Evolutionary conservation across 306 rosid genomes (phyloP), one percentile per base, ranked within the genome.

Genomic region (Trifolium fragiferum): DNA sequence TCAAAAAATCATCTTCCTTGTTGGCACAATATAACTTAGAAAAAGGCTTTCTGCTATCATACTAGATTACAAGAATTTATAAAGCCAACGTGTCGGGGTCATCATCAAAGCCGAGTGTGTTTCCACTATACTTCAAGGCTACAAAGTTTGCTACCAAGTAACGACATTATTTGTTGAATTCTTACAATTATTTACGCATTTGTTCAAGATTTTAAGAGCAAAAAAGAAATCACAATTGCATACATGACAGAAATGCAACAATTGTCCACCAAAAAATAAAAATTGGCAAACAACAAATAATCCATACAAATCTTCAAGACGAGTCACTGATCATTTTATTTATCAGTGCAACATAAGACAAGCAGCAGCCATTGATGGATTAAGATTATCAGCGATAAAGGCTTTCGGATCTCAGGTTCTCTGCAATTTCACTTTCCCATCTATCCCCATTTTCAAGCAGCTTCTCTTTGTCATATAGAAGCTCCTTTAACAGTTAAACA

Each of bases 381-480:
- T 2, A 2, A 51, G 72, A 72, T 50, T 23, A 73, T 94, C 90
- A 94, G 69, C 99, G 98, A 75, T 94, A 94, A 38, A 94, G 96
- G 83, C 98, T 94, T 78, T 94, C 99, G 11, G 98, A 92, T 86
- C 90, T 88, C 80, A 94, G 96, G 84, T 94, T 94, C 88, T 94
- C 99, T 1, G 99, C 92, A 58, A 94, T 94, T 87, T 94, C 99
- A 18, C 93, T 84, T 87, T 94, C 99, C 99, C 99, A 94, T 57
- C 99, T 89, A 78, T 94, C 99, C 61, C 99, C 99, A 35, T 94
- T 94, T 83, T 94, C 96, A 54, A 94, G 99, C 72, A 94, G 87
- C 89, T 92, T 94, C 84, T 94, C 99, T 76, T 94, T 94, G 92
- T 94, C 99, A 76, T 94, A 94, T 53, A 94, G 88, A 85, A 94